Evolutionary conservation across 1,284 basidiomycete genomes (phyloP).

Genomic region (Dichomitus squalens): DNA sequence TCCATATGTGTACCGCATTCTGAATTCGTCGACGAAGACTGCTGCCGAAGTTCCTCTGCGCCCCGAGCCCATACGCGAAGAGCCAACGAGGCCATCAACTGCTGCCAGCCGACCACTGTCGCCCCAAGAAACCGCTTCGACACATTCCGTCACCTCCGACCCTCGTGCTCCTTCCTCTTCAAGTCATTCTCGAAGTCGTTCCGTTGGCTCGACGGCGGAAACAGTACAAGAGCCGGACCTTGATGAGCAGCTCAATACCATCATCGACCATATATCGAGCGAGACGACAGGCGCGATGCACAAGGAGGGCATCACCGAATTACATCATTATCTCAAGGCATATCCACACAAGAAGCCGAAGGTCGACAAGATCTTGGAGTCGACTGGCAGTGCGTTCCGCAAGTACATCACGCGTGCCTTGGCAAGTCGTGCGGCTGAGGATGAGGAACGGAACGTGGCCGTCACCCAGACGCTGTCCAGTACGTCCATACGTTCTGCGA

Average conservation of each 20-base stretch:
- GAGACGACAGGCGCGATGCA: constrained; percentile 83
- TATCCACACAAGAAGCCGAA: constrained; percentile 87
- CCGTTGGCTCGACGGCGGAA: constrained; percentile 58
- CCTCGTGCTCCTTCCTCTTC: constrained; percentile 55
- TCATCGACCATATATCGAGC: constrained; percentile 90
- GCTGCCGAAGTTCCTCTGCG: constrained; percentile 40
- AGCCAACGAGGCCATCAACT: constrained; percentile 42
- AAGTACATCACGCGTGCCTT: constrained; percentile 85
- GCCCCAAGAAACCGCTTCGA: constrained; percentile 56
- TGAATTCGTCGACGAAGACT: constrained; percentile 66
- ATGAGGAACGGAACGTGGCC: constrained; percentile 75
- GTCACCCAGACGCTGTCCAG: constrained; percentile 79
- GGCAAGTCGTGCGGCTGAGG: constrained; percentile 83
- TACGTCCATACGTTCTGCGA: constrained; percentile 40
- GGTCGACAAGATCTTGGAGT: constrained; percentile 84
- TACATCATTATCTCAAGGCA: constrained; percentile 92
- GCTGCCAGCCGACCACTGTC: constrained; percentile 68
- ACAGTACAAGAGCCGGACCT: constrained; percentile 75
- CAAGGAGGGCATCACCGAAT: constrained; percentile 92
- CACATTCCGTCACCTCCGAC: constrained; percentile 49
- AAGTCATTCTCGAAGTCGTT: constrained; percentile 67
- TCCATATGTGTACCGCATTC: constrained; percentile 84
- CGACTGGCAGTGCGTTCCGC: constrained; percentile 80
- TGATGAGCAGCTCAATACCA: constrained; percentile 77
- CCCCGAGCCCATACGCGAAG: constrained; percentile 41